Evolutionary conservation across 1,139 yeast species (phyloP).

Genomic region (Magnusiomyces ingens): DNA sequence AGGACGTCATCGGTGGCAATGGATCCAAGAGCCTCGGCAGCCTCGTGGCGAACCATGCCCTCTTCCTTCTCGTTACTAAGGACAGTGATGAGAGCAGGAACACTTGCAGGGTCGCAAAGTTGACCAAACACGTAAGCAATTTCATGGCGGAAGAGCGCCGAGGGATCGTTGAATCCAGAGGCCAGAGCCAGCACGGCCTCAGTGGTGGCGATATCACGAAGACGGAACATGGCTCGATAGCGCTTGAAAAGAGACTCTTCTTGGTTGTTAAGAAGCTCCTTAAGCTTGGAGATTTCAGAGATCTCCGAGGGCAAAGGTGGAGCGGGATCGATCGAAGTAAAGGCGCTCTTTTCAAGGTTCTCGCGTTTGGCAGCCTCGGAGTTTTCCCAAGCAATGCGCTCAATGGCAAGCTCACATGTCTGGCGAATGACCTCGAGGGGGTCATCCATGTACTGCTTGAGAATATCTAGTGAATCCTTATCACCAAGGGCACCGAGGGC

Average conservation of each 20-base stretch:
- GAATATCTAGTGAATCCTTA: conserved; percentile 58
- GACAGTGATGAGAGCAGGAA: conserved; percentile 78
- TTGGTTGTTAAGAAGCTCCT: conserved; percentile 67
- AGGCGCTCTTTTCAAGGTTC: conserved; percentile 65
- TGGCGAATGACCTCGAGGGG: conserved; percentile 86
- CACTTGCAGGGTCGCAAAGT: conserved; percentile 87
- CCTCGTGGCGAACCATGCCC: conserved; percentile 99
- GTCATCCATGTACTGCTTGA: conserved; percentile 64
- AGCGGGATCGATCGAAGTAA: conserved; percentile 92
- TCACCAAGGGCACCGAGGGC: conserved; percentile 96
- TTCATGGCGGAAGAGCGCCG: conserved; percentile 94
- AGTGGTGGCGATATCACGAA: conserved; percentile 88
- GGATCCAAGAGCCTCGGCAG: conserved; percentile 96
- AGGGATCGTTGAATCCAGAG: conserved; percentile 78
- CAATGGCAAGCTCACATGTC: conserved; percentile 96
- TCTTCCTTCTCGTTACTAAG: conserved; percentile 74
- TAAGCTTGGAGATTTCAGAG: conserved; percentile 56
- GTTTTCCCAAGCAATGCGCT: conserved; percentile 87
- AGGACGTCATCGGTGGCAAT: conserved; percentile 96
- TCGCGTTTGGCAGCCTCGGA: conserved; percentile 60
- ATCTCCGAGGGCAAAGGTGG: conserved; percentile 76
- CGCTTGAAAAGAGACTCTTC: conserved; percentile 77
- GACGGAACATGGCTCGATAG: conserved; percentile 97
- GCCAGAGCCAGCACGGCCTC: conserved; percentile 93
- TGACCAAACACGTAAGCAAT: conserved; percentile 98